Conservation (phyloP, 1,139 yeast species). For the Debaryomyces subglobosus region DNA sequence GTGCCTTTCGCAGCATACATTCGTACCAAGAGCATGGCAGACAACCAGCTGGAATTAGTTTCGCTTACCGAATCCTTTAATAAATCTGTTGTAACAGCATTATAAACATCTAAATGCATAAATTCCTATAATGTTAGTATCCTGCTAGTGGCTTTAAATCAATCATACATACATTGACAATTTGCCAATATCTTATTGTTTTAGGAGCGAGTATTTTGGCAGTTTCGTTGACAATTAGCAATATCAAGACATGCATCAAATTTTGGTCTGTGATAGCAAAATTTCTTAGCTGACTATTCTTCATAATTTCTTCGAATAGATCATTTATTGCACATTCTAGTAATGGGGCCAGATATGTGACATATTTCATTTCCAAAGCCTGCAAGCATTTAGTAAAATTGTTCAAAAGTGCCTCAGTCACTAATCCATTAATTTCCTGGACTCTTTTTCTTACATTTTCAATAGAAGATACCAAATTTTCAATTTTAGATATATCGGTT, state of each 20-base stretch:
- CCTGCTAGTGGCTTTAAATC: background rate
- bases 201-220: slow-evolving; percentile 3
- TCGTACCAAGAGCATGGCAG: slow-evolving; percentile 1
- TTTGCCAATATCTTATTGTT: slow-evolving; percentile 11
- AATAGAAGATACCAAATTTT: background rate
- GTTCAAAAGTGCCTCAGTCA: background rate
- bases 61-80: slow-evolving; percentile 4
- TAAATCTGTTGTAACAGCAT: background rate
- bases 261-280: background rate
- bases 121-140: slow-evolving; percentile 9
- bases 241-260: background rate
- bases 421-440: background rate
- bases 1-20: background rate
- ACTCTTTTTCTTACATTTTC: background rate
- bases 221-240: background rate
- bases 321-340: background rate
- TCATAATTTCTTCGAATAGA: background rate
- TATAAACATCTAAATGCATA: background rate
- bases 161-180: slow-evolving; percentile 11
- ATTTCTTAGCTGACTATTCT: background rate
- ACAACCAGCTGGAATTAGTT: slow-evolving; percentile 8
- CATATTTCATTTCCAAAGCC: background rate
- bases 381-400: background rate
- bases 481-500: background rate
- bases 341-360: background rate